A percentile compares a stretch with the other conserved stretches of the same genome.
Conservation (phyloP, 805 yeast species). For the Ogataea henricii region DNA sequence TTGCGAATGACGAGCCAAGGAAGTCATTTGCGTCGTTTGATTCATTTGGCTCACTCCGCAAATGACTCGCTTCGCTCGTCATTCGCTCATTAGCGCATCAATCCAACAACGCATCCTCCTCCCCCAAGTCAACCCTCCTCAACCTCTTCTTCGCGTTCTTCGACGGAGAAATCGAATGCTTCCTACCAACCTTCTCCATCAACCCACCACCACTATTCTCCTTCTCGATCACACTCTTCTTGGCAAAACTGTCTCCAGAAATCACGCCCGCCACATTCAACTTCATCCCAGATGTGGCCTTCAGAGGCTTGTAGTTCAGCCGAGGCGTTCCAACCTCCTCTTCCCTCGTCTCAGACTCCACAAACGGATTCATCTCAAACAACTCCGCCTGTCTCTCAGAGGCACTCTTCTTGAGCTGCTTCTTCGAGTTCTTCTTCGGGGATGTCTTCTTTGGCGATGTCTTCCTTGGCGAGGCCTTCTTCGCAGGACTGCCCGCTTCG, state of each 20-base stretch:
- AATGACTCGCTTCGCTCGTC: neutral
- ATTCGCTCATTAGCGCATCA: too few species aligned
- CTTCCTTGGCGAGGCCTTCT: conserved; percentile 11
- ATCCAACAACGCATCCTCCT: conserved; percentile 20
- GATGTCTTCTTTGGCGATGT: conserved; percentile 18
- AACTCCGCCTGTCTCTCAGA: conserved; percentile 16
- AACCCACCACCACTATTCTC: conserved; percentile 9
- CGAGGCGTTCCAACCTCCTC: conserved; percentile 2
- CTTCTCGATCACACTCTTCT: conserved; percentile 5
- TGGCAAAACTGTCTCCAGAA: neutral
- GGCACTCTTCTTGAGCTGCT: conserved; percentile 4
- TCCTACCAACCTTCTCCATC: conserved; percentile 6
- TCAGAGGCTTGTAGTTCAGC: conserved; percentile 5
- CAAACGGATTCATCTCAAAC: conserved; percentile 12
- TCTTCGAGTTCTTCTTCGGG: conserved; percentile 13
- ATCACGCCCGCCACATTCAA: neutral
- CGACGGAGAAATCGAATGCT: conserved; percentile 21
- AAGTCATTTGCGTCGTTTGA: too few species aligned
- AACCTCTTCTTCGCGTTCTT: conserved; percentile 20
- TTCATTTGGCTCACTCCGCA: too few species aligned
- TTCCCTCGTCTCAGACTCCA: neutral
- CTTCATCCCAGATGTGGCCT: conserved; percentile 1
- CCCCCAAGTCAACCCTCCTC: conserved; percentile 23
- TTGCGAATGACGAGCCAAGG: too few species aligned
- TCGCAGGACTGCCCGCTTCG: neutral